Evolutionary conservation across 1,284 basidiomycete species (phyloP).

Genomic region (Cutaneotrichosporon mucoides): DNA sequence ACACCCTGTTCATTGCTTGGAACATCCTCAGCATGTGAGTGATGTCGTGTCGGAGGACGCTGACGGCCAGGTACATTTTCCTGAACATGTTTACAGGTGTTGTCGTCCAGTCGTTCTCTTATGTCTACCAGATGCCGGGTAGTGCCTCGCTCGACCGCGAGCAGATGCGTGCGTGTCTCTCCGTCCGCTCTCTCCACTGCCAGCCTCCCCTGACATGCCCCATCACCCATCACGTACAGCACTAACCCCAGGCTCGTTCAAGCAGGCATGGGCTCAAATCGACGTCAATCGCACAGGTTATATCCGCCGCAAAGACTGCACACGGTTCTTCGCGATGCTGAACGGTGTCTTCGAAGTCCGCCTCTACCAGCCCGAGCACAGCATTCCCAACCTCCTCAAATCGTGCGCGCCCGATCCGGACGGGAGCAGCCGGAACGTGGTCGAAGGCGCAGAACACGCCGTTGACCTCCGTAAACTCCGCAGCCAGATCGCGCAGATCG

Average conservation of each 20-base stretch:
- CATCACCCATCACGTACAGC: no score
- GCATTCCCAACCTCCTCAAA: constrained; percentile 57
- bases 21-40: constrained; percentile 89
- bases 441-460: constrained; percentile 49
- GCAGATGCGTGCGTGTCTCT: constrained; percentile 63
- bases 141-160: constrained; percentile 79
- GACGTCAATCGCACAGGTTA: constrained; percentile 75
- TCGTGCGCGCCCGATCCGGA: constrained; percentile 28
- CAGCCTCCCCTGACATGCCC: no score
- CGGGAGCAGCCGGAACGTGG: constrained; percentile 9
- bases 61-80: constrained; percentile 71
- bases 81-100: constrained; percentile 94
- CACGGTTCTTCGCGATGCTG: constrained; percentile 65
- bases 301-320: constrained; percentile 66
- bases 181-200: no score
- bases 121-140: constrained; percentile 81
- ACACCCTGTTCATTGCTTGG: constrained; percentile 89
- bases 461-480: constrained; percentile 66
- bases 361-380: constrained; percentile 69
- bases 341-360: constrained; percentile 72
- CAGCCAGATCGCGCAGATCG: constrained; percentile 59
- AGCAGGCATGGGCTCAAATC: constrained; percentile 86
- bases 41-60: constrained; percentile 3
- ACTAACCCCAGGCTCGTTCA: constrained; percentile 58
- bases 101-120: constrained; percentile 94